Conservation (phyloP, 2,329 filamentous ascomycete genomes). For the Nothophaeocryptopus gaeumannii region DNA sequence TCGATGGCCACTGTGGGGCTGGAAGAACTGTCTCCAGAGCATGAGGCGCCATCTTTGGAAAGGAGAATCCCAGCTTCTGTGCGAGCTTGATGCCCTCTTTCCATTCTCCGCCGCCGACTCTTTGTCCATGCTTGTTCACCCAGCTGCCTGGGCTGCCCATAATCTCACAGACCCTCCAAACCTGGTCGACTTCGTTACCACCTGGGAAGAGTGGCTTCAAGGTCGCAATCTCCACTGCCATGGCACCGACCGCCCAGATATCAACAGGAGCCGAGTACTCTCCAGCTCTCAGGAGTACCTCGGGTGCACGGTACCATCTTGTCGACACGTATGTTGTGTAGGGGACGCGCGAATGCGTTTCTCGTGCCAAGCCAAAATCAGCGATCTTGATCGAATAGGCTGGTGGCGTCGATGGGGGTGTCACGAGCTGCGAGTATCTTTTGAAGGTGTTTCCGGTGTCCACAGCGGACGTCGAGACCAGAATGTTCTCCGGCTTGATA, state of each 20-base stretch:
- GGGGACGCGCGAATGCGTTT: slow-evolving; percentile 92
- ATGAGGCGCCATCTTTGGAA: slow-evolving; percentile 98
- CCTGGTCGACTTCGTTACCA: slow-evolving; percentile 97
- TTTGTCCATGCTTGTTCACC: slow-evolving; percentile 86
- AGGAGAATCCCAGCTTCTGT: slow-evolving; percentile 95
- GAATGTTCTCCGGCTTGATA: slow-evolving; percentile 98
- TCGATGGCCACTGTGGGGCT: slow-evolving; percentile 83
- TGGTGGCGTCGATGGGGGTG: slow-evolving; percentile 89
- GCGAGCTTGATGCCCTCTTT: slow-evolving; percentile 88
- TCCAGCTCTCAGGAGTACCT: slow-evolving; percentile 87
- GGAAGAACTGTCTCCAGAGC: slow-evolving; percentile 92
- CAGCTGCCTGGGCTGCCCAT: slow-evolving; percentile 99
- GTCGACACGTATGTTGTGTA: slow-evolving; percentile 99
- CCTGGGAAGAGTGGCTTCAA: slow-evolving; percentile 95
- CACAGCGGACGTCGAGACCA: slow-evolving; percentile 85
- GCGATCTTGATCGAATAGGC: slow-evolving; percentile 97
- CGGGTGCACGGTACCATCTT: slow-evolving; percentile 89
- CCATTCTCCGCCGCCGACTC: slow-evolving; percentile 95
- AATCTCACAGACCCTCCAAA: slow-evolving; percentile 97
- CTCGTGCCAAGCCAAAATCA: slow-evolving; percentile 94
- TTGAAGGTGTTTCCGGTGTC: slow-evolving; percentile 83
- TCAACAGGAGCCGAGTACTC: slow-evolving; percentile 98
- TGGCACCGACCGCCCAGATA: slow-evolving; percentile 97
- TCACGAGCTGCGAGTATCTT: slow-evolving; percentile 88
- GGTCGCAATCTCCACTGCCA: slow-evolving; percentile 97